Evolutionary conservation across 169 alveolate species (phyloP), one percentile per base, ranked within the genome.

Genomic region (Plasmodium yoelii): DNA sequence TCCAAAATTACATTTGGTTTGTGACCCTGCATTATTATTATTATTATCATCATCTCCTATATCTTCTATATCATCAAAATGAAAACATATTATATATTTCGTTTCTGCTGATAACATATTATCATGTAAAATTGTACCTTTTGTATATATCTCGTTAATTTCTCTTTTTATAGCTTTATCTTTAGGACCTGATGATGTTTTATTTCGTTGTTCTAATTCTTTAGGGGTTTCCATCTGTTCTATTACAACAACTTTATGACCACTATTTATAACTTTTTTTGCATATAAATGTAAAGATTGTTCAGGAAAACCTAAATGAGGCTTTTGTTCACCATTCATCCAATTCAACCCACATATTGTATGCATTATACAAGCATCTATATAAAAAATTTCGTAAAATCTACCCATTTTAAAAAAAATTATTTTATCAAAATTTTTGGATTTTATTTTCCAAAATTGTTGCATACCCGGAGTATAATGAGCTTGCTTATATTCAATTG

Each of bases 301-400:
- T 93, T 99, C 99, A 1, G 99, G 99, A 86, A 99, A 99, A 1
- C 99, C 99, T 47, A 98, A 98, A 92, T 99, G 99, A 26, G 99
- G 98, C 88, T 97, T 97, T 42, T 97, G 95, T 28, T 97, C 99
- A 9, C 97, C 97, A 34, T 99, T 99, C 99, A 98, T 98, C 99
- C 99, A 99, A 77, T 98, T 97, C 69, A 99, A 94, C 46, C 97
- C 99, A 46, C 98, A 94, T 9, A 97, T 92, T 73, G 96, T 94
- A 77, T 98, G 98, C 13, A 98, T 96, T 13, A 97, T 95, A 70
- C 98, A 96, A 0, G 99, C 99, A 91, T 99, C 99, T 39, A 89
- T 90, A 77, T 96, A 97, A 65, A 97, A 97, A 26, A 96, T 73
- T 87, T 97, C 99, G 87, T 97, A 97, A 87, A 97, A 97, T 70